Evolutionary conservation across 441 rosid genomes (phyloP).

Genomic region (Croton laevigatus): DNA sequence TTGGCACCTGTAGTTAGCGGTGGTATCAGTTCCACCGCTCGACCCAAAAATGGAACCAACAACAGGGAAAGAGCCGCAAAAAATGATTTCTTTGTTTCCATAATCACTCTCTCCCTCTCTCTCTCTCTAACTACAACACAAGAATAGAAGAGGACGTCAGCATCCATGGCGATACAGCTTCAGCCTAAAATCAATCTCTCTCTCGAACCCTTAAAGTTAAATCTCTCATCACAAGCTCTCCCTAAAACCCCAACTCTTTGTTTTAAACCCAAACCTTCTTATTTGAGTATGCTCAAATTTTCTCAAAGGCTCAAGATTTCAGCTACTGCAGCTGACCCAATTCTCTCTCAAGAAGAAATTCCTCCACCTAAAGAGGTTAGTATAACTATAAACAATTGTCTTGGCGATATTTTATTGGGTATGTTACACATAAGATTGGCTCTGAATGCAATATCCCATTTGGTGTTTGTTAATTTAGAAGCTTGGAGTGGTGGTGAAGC

Average conservation of each 20-base stretch:
- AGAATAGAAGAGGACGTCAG: not conserved
- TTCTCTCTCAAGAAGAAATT: conserved; percentile 23
- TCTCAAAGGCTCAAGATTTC: conserved; percentile 20
- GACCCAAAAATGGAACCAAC: no score
- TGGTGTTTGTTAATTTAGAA: conserved; percentile 32
- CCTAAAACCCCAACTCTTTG: conserved; percentile 20
- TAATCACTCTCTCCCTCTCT: no score
- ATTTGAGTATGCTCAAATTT: not conserved
- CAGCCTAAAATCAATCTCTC: conserved; percentile 20
- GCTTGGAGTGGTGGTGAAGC: conserved; percentile 71
- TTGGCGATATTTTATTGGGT: not conserved
- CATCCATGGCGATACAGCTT: conserved; percentile 30
- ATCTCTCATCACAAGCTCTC: conserved; percentile 22
- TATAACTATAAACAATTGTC: not conserved
- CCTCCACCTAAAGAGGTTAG: conserved; percentile 38
- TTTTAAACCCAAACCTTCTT: conserved; percentile 19
- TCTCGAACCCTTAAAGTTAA: conserved; percentile 27
- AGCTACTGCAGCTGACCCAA: conserved; percentile 29
- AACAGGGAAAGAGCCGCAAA: no score
- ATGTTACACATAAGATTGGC: no score
- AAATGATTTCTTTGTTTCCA: not conserved
- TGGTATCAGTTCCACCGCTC: no score
- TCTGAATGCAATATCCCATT: not conserved
- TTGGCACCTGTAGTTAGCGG: no score
- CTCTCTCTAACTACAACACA: not conserved